phyloP scores from a whole-genome alignment of 2,329 filamentous ascomycete genomes.

The Huntiella moniliformis region DNA sequence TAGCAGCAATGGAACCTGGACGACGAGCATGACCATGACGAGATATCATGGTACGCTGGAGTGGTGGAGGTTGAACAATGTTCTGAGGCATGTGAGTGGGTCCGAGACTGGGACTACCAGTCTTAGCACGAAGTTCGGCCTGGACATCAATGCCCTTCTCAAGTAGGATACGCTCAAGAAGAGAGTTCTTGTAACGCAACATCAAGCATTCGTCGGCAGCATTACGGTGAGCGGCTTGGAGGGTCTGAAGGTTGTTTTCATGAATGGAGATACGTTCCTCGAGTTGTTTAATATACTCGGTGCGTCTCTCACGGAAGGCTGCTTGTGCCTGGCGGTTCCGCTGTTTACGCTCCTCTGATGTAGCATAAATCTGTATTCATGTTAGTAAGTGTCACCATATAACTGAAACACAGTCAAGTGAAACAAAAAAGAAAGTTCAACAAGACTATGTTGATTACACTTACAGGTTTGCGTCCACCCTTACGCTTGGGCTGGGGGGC shows the following conservation, averaged over 20 bases:
- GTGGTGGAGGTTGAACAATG: slow-evolving; percentile 53
- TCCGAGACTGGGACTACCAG: slow-evolving; percentile 63
- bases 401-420: background rate
- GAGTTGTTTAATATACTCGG: slow-evolving; percentile 97
- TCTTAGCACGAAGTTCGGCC: slow-evolving; percentile 83
- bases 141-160: slow-evolving; percentile 98
- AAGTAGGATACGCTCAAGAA: slow-evolving; percentile 82
- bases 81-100: slow-evolving; percentile 49
- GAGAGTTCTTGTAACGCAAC: slow-evolving; percentile 95
- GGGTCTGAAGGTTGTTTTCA: slow-evolving; percentile 78
- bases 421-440: background rate
- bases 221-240: slow-evolving; percentile 85
- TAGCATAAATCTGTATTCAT: slow-evolving; percentile 69
- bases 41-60: slow-evolving; percentile 66
- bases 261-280: slow-evolving; percentile 95
- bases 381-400: slow-evolving; percentile 3
- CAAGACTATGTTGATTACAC: slow-evolving; percentile 25
- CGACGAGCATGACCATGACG: slow-evolving; percentile 58
- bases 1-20: slow-evolving; percentile 57
- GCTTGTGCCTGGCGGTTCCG: slow-evolving; percentile 93
- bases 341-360: slow-evolving; percentile 95
- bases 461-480: slow-evolving; percentile 89
- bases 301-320: slow-evolving; percentile 87
- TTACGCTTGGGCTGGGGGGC: slow-evolving; percentile 72
- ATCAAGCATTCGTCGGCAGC: slow-evolving; percentile 95